These are phyloP conservation scores for Nevesoporus exiguus DNA, from an alignment of 768 basidiomycete species.

Conservation along the genomic window DNA sequence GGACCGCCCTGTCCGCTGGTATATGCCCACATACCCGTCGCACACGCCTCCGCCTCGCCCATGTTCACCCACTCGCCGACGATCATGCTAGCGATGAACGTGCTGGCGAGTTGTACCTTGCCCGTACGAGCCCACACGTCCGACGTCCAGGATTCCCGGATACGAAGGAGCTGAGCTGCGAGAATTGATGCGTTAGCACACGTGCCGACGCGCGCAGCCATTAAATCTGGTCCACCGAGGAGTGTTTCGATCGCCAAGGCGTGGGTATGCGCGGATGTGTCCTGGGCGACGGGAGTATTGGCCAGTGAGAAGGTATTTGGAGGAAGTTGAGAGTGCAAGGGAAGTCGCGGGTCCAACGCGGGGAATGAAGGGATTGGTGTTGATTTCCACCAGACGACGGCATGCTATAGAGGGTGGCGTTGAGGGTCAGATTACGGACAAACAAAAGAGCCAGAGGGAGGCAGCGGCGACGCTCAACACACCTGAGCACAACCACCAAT, in stretches of 20 bases:
- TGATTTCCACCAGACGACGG: constrained; percentile 86
- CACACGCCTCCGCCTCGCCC: constrained; percentile 73
- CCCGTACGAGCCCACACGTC: constrained; percentile 80
- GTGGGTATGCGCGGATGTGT: constrained; percentile 78
- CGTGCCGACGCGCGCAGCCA: constrained; percentile 74
- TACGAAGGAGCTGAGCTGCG: constrained; percentile 71
- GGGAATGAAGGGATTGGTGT: constrained; percentile 71
- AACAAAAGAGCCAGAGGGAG: not conserved
- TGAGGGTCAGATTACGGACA: constrained; percentile 2
- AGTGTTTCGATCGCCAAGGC: constrained; percentile 71
- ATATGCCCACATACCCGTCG: constrained; percentile 77
- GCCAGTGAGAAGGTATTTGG: constrained; percentile 66
- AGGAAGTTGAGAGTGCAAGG: constrained; percentile 66
- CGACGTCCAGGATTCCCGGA: constrained; percentile 73
- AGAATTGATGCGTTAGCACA: constrained; percentile 67
- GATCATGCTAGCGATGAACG: constrained; percentile 68
- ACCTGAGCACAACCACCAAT: constrained; percentile 81
- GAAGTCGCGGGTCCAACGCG: constrained; percentile 66
- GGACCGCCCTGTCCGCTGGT: constrained; percentile 23
- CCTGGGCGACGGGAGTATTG: constrained; percentile 72
- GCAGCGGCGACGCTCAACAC: constrained; percentile 13
- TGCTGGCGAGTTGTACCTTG: constrained; percentile 71
- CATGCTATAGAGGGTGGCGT: constrained; percentile 41
- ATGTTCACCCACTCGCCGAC: constrained; percentile 70
- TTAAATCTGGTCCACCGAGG: constrained; percentile 73